Base-by-base conservation (phyloP, 352 stramenopile genomes). In the Phytophthora hybrid region DNA sequence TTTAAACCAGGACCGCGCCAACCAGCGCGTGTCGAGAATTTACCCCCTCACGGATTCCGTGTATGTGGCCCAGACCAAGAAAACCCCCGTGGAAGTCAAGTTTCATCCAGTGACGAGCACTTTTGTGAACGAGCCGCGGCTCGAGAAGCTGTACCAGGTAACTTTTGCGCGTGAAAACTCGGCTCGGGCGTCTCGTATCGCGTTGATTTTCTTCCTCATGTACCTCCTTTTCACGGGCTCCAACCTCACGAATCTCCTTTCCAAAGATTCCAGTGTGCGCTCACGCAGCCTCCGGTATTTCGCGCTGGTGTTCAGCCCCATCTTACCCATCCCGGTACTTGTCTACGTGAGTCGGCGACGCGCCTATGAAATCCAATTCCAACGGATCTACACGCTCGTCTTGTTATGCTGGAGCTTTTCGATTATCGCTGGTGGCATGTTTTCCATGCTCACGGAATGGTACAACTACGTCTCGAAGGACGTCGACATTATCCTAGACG, bases 371-470 rank as follows among this genome's bases (percentile, higher is more conserved):
- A 71, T 91, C 18, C 80, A 93, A 19, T 93, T 92, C 57, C 86
- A 93, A 69, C 69, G 82, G n/a, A 78, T 92, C 19, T 95, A 95
- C 71, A 90, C 85, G 7, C 63, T 86, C 8, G 73, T 95, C 11
- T 47, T 92, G 31, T 34, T 93, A 9, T 93, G 82, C 47, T 95
- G 86, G 86, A 87, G 78, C 31, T 88, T 91, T 59, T 93, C 86
- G 13, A 85, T 95, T 58, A 88, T 93, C 57, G 78, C 71, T 3
- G 88, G 88, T 19, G 88, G 88, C 6, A 91, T 93, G 85, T 93
- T 93, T 57, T 93, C 88, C 19, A 91, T 95, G 86, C 78, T 95
- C n/a, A 84, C 70, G 21, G 88, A 95, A 71, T 95, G 86, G 86
- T 92, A 84, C 71, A 89, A 83, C 59, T 93, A 92, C 73, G 76